Evolutionary conservation across 768 basidiomycete species (phyloP), one percentile per base, ranked within the genome.

Genomic region (Lyophyllum decastes): DNA sequence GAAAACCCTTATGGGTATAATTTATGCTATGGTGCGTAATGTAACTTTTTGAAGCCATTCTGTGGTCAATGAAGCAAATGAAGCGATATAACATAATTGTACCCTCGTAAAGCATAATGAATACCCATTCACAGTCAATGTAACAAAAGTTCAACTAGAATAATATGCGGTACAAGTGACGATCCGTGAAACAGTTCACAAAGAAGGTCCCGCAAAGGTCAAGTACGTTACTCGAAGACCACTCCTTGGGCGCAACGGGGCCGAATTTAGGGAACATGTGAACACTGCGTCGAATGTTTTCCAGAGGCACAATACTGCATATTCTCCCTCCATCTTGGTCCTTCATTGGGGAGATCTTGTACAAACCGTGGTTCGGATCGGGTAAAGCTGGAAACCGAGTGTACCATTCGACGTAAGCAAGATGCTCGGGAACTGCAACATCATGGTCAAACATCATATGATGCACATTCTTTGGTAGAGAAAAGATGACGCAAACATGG

Each of bases 391-490:
- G 25, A 49, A 69, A 69, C 2, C 58, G 35, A 16, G 65, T 61
- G 54, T 65, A 72, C 67, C 70, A 70, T 54, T 72, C 66, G 9
- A 71, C 61, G 54, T 70, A 71, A 2, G 69, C 71, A n/a, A 72
- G 61, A 47, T 65, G 61, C 22, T 55, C 12, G 7, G 54, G 55
- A 22, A 53, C 40, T 4, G 27, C 46, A 17, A 60, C 44, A 12
- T 40, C 43, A 38, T 34, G n/a, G n/a, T 40, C 52, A 24, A 64
- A 61, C 24, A 64, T 44, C 16, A 47, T 12, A 7, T 55, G 46
- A 25, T 47, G 44, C 10, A 49, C 46, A 11, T 55, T 48, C 8
- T 56, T 19, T 33, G 69, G 63, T 4, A 70, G 44, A 12, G 57
- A 56, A 52, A 72, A 72, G 2, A 72, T 46, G 4, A 68, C 68